Evolutionary conservation across 2,329 filamentous ascomycete genomes (phyloP).

Genomic region (Aspergillus fischeri): DNA sequence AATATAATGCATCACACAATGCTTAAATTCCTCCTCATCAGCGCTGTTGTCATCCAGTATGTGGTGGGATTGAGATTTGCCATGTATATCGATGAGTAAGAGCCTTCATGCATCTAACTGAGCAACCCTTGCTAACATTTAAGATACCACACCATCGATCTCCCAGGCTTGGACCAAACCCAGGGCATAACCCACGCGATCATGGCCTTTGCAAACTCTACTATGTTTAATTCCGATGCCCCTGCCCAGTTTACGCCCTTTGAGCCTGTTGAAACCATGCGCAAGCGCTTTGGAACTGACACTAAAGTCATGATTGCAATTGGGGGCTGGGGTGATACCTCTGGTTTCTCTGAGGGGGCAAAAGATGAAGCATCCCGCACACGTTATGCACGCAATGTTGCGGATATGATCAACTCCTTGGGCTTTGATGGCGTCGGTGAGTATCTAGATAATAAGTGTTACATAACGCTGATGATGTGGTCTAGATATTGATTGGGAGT

Average conservation of each 20-base stretch:
- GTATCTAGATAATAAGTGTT: conserved; percentile 11
- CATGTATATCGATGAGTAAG: conserved; percentile 50
- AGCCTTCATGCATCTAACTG: neutral
- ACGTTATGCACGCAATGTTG: conserved; percentile 62
- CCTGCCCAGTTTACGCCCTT: conserved; percentile 48
- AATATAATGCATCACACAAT: conserved; percentile 10
- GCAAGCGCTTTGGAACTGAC: conserved; percentile 49
- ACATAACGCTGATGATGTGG: conserved; percentile 6
- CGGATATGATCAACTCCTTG: conserved; percentile 56
- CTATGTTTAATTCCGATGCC: conserved; percentile 46
- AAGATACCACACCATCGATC: conserved; percentile 40
- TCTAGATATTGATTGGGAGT: conserved; percentile 64
- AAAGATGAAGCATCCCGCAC: conserved; percentile 49
- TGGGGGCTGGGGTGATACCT: conserved; percentile 69
- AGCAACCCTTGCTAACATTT: neutral
- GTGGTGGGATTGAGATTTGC: conserved; percentile 29
- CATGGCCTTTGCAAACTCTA: conserved; percentile 52
- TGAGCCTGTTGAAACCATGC: conserved; percentile 48
- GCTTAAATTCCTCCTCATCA: conserved; percentile 23
- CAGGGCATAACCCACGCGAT: conserved; percentile 52
- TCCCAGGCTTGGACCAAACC: conserved; percentile 34
- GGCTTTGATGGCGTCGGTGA: conserved; percentile 62
- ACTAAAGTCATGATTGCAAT: conserved; percentile 67
- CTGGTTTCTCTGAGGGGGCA: conserved; percentile 58
- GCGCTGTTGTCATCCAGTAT: conserved; percentile 28